Conservation (phyloP, 768 basidiomycete genomes). For the Lactarius sp. region DNA sequence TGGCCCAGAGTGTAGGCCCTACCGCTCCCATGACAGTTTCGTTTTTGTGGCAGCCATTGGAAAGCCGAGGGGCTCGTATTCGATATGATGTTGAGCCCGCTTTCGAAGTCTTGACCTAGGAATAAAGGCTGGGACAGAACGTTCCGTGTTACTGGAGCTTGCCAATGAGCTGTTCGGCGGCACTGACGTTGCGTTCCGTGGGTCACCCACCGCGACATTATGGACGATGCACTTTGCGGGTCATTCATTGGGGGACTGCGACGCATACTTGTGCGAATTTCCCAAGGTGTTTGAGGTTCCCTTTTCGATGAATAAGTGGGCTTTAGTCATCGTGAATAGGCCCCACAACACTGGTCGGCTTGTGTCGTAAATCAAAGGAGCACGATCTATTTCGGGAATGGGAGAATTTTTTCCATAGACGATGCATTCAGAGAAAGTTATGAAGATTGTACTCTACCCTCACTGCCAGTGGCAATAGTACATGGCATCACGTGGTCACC, state of each 20-base stretch:
- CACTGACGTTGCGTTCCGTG: constrained; percentile 49
- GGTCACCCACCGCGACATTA: constrained; percentile 48
- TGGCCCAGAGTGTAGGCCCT: too few relatives aligned
- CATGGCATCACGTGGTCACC: constrained; percentile 73
- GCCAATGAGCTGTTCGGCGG: constrained; percentile 8
- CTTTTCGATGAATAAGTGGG: constrained; percentile 72
- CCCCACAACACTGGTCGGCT: constrained; percentile 43
- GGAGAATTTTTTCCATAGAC: constrained; percentile 43
- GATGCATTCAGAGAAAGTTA: constrained; percentile 51
- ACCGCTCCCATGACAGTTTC: too few relatives aligned
- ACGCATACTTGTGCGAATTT: constrained; percentile 44
- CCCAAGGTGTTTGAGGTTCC: constrained; percentile 70
- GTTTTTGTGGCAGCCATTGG: too few relatives aligned
- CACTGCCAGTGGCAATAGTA: constrained; percentile 47
- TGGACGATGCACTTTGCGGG: constrained; percentile 70
- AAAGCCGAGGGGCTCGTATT: too few relatives aligned
- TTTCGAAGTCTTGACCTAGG: too few relatives aligned
- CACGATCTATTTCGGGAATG: constrained; percentile 55
- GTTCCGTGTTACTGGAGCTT: too few relatives aligned
- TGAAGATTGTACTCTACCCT: too few relatives aligned
- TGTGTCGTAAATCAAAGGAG: constrained; percentile 60
- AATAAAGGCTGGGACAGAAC: too few relatives aligned
- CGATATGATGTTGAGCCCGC: too few relatives aligned
- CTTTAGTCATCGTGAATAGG: constrained; percentile 61
- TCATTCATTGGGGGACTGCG: constrained; percentile 49